Conservation (phyloP, 805 yeast species). For the Wickerhamomyces xylosicus region DNA sequence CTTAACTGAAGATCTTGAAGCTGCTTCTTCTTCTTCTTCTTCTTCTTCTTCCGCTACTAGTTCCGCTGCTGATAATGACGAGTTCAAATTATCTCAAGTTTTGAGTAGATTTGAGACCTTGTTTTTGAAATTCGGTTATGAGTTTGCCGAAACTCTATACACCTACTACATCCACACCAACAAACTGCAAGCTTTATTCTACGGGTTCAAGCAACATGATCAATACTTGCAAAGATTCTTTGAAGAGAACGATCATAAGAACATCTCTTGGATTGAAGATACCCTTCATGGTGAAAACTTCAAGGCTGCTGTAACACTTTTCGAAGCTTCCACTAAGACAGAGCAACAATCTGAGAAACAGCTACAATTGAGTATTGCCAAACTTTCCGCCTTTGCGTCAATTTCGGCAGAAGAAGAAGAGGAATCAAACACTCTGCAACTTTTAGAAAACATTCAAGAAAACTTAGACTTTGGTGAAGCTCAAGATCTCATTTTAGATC, state of each 20-base stretch:
- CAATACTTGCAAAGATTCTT: conserved; percentile 43
- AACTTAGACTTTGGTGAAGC: conserved; percentile 37
- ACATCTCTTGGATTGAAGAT: conserved; percentile 64
- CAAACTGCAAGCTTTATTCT: conserved; percentile 42
- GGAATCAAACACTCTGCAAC: conserved; percentile 14
- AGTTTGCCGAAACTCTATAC: conserved; percentile 59
- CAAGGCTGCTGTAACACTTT: conserved; percentile 39
- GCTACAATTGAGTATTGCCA: conserved; percentile 60
- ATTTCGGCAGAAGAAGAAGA: conserved; percentile 5
- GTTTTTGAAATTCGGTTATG: conserved; percentile 53
- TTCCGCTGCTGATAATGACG: conserved; percentile 8
- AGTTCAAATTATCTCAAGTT: conserved; percentile 10
- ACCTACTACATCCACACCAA: conserved; percentile 43
- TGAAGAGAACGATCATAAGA: conserved; percentile 27
- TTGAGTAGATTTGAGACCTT: conserved; percentile 32
- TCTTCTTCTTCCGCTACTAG: too few relatives aligned
- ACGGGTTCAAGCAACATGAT: conserved; percentile 44
- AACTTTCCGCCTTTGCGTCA: conserved; percentile 47
- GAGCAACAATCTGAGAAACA: conserved; percentile 38
- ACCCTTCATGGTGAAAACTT: conserved; percentile 39
- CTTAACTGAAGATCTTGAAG: conserved; percentile 33
- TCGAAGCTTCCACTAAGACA: conserved; percentile 27
- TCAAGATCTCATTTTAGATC: conserved; percentile 30
- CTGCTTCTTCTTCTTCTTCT: too few relatives aligned
- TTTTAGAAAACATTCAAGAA: conserved; percentile 36